These are phyloP conservation scores for Exophiala phaeomuriformis DNA, from an alignment of 2,329 filamentous ascomycete species.

Conservation along the genomic window DNA sequence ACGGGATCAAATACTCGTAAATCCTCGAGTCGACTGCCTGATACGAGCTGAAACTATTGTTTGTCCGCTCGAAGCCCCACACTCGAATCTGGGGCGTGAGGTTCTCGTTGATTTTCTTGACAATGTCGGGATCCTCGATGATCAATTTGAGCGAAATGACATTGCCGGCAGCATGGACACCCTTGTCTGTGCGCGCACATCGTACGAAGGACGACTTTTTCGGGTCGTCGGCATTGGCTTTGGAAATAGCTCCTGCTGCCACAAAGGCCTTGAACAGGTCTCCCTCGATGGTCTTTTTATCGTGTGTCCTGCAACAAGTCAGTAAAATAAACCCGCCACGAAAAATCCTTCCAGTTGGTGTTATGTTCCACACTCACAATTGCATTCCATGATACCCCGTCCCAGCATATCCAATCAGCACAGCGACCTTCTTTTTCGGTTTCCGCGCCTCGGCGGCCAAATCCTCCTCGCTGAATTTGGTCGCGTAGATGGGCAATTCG, in stretches of 20 bases:
- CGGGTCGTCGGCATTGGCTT: slow-evolving; percentile 91
- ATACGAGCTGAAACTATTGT: slow-evolving; percentile 89
- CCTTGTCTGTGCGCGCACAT: slow-evolving; percentile 94
- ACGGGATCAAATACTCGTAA: slow-evolving; percentile 96
- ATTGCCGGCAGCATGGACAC: slow-evolving; percentile 91
- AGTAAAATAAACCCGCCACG: neutral
- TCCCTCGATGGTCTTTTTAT: slow-evolving; percentile 85
- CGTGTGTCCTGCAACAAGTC: slow-evolving; percentile 41
- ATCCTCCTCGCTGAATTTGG: slow-evolving; percentile 65
- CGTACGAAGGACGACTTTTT: slow-evolving; percentile 92
- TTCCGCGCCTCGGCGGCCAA: slow-evolving; percentile 78
- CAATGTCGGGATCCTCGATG: slow-evolving; percentile 78
- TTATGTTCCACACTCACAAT: slow-evolving; percentile 46
- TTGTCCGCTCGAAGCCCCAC: slow-evolving; percentile 87
- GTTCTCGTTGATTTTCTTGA: slow-evolving; percentile 82
- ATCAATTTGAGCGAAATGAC: slow-evolving; percentile 94
- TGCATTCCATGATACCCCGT: slow-evolving; percentile 98
- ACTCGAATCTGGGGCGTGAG: slow-evolving; percentile 84
- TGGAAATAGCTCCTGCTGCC: slow-evolving; percentile 84
- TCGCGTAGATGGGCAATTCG: slow-evolving; percentile 47
- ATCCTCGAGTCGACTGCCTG: slow-evolving; percentile 89
- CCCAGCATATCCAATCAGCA: slow-evolving; percentile 90
- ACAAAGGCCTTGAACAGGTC: slow-evolving; percentile 92
- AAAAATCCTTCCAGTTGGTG: slow-evolving; percentile 18
- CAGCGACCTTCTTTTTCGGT: slow-evolving; percentile 93